These are phyloP conservation scores for Coniosporium apollinis DNA, from an alignment of 495 filamentous ascomycete species.

Conservation along the genomic window DNA sequence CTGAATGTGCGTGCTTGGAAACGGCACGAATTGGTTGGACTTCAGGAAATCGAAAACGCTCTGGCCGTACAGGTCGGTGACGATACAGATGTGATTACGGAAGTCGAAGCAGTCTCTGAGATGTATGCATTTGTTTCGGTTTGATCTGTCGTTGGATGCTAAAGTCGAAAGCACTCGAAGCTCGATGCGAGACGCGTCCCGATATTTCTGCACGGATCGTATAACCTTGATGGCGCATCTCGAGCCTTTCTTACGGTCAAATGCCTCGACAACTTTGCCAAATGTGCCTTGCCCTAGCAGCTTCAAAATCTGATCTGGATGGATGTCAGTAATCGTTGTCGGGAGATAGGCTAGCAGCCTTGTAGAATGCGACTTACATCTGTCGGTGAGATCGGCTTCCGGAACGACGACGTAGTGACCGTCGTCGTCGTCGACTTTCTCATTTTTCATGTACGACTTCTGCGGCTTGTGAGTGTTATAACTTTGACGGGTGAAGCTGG, in stretches of 20 bases:
- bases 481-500: conserved; percentile 3
- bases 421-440: conserved; percentile 83
- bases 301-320: conserved; percentile 63
- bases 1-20: conserved; percentile 98
- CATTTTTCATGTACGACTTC: conserved; percentile 28
- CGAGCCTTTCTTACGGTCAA: conserved; percentile 54
- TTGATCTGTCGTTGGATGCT: conserved; percentile 73
- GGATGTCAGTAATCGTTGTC: too few relatives aligned
- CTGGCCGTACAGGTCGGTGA: conserved; percentile 88
- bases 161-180: conserved; percentile 81
- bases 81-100: conserved; percentile 95
- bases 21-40: conserved; percentile 82
- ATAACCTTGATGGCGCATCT: conserved; percentile 90
- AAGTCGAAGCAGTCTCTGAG: conserved; percentile 95
- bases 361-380: conserved; percentile 73
- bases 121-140: conserved; percentile 94
- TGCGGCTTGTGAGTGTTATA: conserved; percentile 10
- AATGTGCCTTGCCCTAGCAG: conserved; percentile 94
- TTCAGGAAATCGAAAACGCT: conserved; percentile 99
- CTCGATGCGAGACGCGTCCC: conserved; percentile 93
- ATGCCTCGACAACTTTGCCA: conserved; percentile 91
- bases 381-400: conserved; percentile 64
- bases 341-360: too few relatives aligned
- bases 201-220: conserved; percentile 92
- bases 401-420: conserved; percentile 87